These are phyloP conservation scores for Diaporthe ampelina DNA, from an alignment of 2,329 filamentous ascomycete genomes.

Conservation along the genomic window DNA sequence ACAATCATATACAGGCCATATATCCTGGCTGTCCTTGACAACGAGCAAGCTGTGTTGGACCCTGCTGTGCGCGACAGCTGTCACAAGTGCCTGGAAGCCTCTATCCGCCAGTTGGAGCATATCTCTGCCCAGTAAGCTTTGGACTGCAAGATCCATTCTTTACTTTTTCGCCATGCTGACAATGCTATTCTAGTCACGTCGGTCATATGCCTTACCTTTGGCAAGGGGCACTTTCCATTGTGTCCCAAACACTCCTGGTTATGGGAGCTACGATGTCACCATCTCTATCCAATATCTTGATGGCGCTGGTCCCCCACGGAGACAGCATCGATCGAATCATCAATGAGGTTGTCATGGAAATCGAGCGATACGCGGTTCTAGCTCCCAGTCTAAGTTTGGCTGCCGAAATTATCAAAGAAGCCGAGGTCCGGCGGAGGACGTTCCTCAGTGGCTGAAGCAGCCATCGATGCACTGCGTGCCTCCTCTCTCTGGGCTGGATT, in stretches of 20 bases:
- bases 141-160: not conserved
- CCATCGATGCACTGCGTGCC: not conserved
- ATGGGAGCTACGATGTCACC: constrained; percentile 89
- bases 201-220: constrained; percentile 89
- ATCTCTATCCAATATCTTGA: constrained; percentile 76
- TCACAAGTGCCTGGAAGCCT: constrained; percentile 85
- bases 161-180: not conserved
- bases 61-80: constrained; percentile 82
- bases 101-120: constrained; percentile 83
- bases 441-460: constrained; percentile 66
- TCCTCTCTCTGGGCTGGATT: not conserved
- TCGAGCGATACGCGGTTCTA: constrained; percentile 80
- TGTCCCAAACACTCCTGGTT: constrained; percentile 84
- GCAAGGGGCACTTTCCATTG: constrained; percentile 87
- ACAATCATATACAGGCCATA: constrained; percentile 91
- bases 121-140: constrained; percentile 79
- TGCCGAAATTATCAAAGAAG: constrained; percentile 86
- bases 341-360: constrained; percentile 81
- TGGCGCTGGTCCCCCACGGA: constrained; percentile 67
- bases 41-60: constrained; percentile 80
- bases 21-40: constrained; percentile 83
- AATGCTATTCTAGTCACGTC: constrained; percentile 69
- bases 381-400: constrained; percentile 82
- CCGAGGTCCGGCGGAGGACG: constrained; percentile 78
- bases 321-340: constrained; percentile 82